These are phyloP conservation scores for Fusarium beomiforme DNA, from an alignment of 2,329 filamentous ascomycete species.

Conservation along the genomic window DNA sequence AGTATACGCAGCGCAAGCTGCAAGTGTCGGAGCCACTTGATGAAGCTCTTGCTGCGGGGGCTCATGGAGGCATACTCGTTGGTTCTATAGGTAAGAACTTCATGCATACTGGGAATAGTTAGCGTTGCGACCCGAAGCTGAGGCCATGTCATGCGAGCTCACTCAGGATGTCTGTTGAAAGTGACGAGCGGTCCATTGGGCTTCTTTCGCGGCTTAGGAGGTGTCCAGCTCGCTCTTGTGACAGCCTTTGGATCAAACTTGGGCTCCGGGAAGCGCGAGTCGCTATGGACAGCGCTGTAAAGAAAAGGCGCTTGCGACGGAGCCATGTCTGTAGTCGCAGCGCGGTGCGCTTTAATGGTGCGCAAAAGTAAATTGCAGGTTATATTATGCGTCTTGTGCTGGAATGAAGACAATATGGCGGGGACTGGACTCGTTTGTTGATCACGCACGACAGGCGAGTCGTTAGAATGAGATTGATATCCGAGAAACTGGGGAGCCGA, in stretches of 20 bases:
- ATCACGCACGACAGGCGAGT: background rate
- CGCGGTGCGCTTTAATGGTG: slow-evolving; percentile 17
- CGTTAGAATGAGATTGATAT: slow-evolving; percentile 30
- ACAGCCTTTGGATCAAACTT: slow-evolving; percentile 89
- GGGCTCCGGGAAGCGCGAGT: slow-evolving; percentile 63
- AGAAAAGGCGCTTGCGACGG: slow-evolving; percentile 69
- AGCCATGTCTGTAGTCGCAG: slow-evolving; percentile 38
- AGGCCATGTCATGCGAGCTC: slow-evolving; percentile 47
- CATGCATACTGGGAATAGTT: slow-evolving; percentile 61
- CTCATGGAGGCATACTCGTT: slow-evolving; percentile 73
- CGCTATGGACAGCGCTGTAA: slow-evolving; percentile 68
- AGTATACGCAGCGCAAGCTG: slow-evolving; percentile 76
- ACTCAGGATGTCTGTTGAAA: slow-evolving; percentile 91
- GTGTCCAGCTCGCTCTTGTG: slow-evolving; percentile 80
- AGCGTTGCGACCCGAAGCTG: background rate
- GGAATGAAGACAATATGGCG: slow-evolving; percentile 14
- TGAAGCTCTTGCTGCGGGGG: slow-evolving; percentile 72
- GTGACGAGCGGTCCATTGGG: slow-evolving; percentile 79
- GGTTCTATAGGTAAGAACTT: slow-evolving; percentile 70
- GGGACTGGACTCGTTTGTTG: background rate
- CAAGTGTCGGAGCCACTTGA: slow-evolving; percentile 74
- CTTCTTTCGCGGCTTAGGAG: slow-evolving; percentile 70
- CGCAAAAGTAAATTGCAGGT: slow-evolving; percentile 11
- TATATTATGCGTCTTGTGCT: slow-evolving; percentile 2
- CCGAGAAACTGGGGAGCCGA: slow-evolving; percentile 15